Percentiles rank a stretch among this genome's conserved stretches.
phyloP scores from a whole-genome alignment of 2,329 filamentous ascomycete genomes.

The Metarhizium brunneum region DNA sequence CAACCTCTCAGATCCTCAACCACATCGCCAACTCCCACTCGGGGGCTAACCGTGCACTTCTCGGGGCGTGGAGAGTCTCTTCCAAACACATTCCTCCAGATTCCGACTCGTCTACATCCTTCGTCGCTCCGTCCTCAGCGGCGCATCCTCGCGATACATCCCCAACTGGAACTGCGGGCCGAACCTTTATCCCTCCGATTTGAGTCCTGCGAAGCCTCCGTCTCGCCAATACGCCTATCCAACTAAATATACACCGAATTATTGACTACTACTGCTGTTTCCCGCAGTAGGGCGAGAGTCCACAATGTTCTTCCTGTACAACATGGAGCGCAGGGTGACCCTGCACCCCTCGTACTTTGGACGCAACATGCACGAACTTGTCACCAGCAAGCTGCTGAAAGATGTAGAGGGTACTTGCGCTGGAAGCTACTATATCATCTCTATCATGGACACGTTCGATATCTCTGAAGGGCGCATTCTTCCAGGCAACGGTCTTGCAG shows the following conservation, averaged over 20 bases:
- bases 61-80: constrained; percentile 10
- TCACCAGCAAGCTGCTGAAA: constrained; percentile 79
- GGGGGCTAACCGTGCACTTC: constrained; percentile 10
- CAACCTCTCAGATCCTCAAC: constrained; percentile 1
- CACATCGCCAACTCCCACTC: constrained; percentile 6
- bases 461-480: constrained; percentile 90
- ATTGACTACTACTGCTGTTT: background rate
- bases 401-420: constrained; percentile 95
- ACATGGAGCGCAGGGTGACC: constrained; percentile 88
- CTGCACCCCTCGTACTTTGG: constrained; percentile 97
- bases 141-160: background rate
- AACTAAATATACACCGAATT: background rate
- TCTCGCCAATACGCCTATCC: background rate
- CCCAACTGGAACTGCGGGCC: background rate
- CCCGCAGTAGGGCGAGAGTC: background rate
- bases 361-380: constrained; percentile 82
- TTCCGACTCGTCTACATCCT: constrained; percentile 8
- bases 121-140: constrained; percentile 3
- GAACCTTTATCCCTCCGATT: background rate
- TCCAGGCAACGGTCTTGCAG: constrained; percentile 81
- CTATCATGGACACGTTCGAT: constrained; percentile 93
- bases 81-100: constrained; percentile 1
- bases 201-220: background rate
- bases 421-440: constrained; percentile 94
- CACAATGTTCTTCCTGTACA: constrained; percentile 95